phyloP scores from a whole-genome alignment of 106 monocot genomes.

The Agapanthus africanus region DNA sequence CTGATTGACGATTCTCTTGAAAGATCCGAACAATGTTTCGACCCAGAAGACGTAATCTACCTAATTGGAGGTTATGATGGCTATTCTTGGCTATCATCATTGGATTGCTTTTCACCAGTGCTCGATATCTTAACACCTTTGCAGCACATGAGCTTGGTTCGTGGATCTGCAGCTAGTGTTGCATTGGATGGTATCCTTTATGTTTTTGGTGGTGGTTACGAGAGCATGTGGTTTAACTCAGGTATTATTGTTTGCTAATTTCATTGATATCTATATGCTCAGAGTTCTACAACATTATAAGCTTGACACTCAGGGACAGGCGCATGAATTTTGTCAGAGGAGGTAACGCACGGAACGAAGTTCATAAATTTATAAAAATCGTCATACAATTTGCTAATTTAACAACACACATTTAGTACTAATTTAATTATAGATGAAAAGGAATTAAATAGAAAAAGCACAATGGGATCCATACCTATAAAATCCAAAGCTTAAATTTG shows the following conservation, averaged over 20 bases:
- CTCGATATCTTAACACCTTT: slow-evolving; percentile 42
- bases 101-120: slow-evolving; percentile 62
- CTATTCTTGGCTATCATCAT: slow-evolving; percentile 45
- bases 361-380: no score
- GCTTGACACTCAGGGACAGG: no score
- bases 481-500: no score
- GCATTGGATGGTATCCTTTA: slow-evolving; percentile 46
- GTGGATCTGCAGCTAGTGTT: slow-evolving; percentile 60
- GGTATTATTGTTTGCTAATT: slow-evolving; percentile 35
- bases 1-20: slow-evolving; percentile 21
- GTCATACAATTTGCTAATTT: no score
- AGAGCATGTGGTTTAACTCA: slow-evolving; percentile 39
- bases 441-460: no score
- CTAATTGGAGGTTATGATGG: slow-evolving; percentile 63
- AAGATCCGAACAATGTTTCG: slow-evolving; percentile 24
- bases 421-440: no score
- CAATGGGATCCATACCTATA: no score
- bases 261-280: neutral
- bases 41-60: slow-evolving; percentile 51
- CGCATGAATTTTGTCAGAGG: no score
- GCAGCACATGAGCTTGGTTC: slow-evolving; percentile 42
- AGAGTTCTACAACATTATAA: neutral
- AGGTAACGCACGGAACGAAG: no score
- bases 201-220: slow-evolving; percentile 77
- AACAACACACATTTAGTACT: no score